phyloP scores from a whole-genome alignment of 805 yeast genomes.

The Alloascoidea africana region DNA sequence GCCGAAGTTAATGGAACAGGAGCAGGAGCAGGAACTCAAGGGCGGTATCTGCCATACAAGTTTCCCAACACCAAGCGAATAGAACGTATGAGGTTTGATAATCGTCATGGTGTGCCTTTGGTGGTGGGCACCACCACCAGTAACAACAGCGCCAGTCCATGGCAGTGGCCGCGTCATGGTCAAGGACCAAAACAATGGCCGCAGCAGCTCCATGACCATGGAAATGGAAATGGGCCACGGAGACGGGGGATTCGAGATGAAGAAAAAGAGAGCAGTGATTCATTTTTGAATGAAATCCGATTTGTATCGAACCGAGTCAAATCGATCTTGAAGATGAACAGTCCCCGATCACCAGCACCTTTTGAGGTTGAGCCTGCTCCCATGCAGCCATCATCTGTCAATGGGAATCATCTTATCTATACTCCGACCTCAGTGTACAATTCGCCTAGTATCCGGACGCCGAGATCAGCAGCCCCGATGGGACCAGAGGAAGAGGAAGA shows the following conservation, averaged over 20 bases:
- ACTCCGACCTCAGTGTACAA: background rate
- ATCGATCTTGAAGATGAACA: background rate
- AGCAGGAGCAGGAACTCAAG: too few relatives aligned
- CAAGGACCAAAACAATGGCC: too few relatives aligned
- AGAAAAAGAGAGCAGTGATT: too few relatives aligned
- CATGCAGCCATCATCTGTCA: background rate
- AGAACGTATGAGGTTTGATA: too few relatives aligned
- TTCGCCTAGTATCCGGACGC: background rate
- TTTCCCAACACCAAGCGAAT: too few relatives aligned
- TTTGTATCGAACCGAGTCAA: background rate
- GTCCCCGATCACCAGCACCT: background rate
- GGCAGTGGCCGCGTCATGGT: too few relatives aligned
- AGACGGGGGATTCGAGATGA: background rate
- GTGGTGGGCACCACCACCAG: background rate
- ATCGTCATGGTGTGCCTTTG: slow-evolving; percentile 14
- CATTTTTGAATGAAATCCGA: background rate
- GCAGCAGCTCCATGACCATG: background rate
- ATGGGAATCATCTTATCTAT: background rate
- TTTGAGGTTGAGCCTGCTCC: too few relatives aligned
- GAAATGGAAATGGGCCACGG: background rate
- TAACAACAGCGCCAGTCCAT: background rate
- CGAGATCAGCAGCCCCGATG: background rate
- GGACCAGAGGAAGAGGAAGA: background rate
- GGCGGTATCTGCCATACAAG: too few relatives aligned
- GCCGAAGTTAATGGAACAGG: too few relatives aligned